Percentiles rank a stretch among this genome's conserved stretches.
phyloP scores from a whole-genome alignment of 1,139 yeast species.

The Meyerozyma athensensis region DNA sequence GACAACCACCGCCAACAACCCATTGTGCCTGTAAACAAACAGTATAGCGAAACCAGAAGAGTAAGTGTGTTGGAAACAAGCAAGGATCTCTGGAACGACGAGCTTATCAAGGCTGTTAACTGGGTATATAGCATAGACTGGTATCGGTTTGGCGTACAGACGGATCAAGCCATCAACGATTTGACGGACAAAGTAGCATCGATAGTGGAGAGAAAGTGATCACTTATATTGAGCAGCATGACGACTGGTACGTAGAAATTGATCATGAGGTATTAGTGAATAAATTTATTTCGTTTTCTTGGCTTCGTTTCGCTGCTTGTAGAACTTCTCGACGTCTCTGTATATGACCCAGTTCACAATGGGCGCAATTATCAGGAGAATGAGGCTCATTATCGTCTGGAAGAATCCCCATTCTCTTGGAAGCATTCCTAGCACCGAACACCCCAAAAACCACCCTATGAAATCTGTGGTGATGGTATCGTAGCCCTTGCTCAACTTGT shows the following conservation, averaged over 20 bases:
- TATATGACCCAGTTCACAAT: constrained; percentile 51
- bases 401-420: constrained; percentile 61
- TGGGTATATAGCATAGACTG: constrained; percentile 58
- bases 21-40: constrained; percentile 27
- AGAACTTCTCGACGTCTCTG: constrained; percentile 51
- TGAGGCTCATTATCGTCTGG: constrained; percentile 43
- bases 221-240: no score
- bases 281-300: constrained; percentile 6
- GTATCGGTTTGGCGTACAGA: constrained; percentile 38
- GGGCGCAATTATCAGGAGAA: constrained; percentile 63
- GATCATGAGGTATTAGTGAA: no score
- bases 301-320: constrained; percentile 18
- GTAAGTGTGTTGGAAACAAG: constrained; percentile 50
- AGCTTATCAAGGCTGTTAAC: constrained; percentile 60
- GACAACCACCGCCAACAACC: constrained; percentile 31
- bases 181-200: constrained; percentile 28
- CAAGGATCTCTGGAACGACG: constrained; percentile 82
- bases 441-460: constrained; percentile 77
- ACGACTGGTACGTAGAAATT: no score
- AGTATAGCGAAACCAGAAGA: constrained; percentile 13
- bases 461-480: constrained; percentile 78
- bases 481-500: constrained; percentile 57
- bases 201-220: constrained; percentile 19
- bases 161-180: constrained; percentile 30
- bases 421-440: constrained; percentile 61